Base-by-base conservation (phyloP, 2,329 filamentous ascomycete genomes). In the Fusarium temperatum region DNA sequence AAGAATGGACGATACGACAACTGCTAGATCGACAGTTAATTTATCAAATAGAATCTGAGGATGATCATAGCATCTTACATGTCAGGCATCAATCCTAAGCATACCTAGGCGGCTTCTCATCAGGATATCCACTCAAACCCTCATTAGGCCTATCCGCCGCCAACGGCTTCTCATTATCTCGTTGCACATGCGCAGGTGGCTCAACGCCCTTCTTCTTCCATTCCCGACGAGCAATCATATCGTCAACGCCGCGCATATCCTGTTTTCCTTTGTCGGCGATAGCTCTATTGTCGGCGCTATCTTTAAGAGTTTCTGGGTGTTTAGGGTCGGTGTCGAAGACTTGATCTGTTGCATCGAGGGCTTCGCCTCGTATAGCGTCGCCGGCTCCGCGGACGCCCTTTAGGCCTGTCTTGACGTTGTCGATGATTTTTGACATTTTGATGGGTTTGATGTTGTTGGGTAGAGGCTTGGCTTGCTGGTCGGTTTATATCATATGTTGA, bases 341-440 rank as follows among this genome's bases (percentile, higher is more conserved):
- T 42, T 75, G 39, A 10, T 78, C 76, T 17, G 76, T 72, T 35
- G 69, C 73, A 1, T 77, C 65, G 50, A 78, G 63, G 20, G 58
- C 39, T 26, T 66, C 68, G 12, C 76, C 76, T 28, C 76, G 53
- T 0, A 78, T n/a, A 6, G 67, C 75, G 38, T 78, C 76, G 22
- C 76, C 76, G 6, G 76, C 72, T 7, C 76, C 76, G 15, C 63
- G 65, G 35, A 78, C 65, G 42, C 76, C 76, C 3, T 78, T 78
- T 4, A 78, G 58, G 41, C 75, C 74, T 4, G 76, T 55, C 38
- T 78, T 78, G 45, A 76, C 72, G 30, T 78, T 76, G 4, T 78
- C 51, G 1, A 77, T 26, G n/a, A 77, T 11, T 47, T 72, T 76
- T 15, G 75, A 70, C 75, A 77, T 74, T 39, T 55, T 73, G 12